These are phyloP conservation scores for Calonectria pseudoreteaudii DNA, from an alignment of 2,329 filamentous ascomycete species.

Conservation along the genomic window DNA sequence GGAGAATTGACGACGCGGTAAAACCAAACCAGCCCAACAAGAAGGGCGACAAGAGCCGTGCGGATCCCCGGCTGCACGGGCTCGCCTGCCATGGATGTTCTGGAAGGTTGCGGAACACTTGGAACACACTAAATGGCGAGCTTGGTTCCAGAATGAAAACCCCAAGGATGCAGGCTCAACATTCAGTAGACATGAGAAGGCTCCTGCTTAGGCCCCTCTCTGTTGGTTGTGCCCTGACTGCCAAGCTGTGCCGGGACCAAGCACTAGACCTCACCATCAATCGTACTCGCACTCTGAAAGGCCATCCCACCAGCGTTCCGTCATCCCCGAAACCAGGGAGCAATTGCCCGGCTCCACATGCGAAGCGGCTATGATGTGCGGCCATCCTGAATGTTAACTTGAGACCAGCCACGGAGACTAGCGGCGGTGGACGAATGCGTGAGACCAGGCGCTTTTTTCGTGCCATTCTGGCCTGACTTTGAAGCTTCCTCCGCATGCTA, in stretches of 20 bases:
- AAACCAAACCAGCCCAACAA: conserved; percentile 19
- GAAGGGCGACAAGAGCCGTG: conserved; percentile 37
- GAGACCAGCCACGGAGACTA: conserved; percentile 37
- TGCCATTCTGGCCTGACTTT: conserved; percentile 29
- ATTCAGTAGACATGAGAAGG: conserved; percentile 40
- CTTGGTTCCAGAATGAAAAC: conserved; percentile 43
- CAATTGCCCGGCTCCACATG: conserved; percentile 26
- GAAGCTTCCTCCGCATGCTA: conserved; percentile 31
- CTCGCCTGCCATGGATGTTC: conserved; percentile 43
- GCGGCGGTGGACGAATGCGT: conserved; percentile 22
- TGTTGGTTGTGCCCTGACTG: conserved; percentile 32
- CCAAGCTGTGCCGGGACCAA: conserved; percentile 33
- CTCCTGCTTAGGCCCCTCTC: conserved; percentile 23
- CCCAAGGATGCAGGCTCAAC: conserved; percentile 40
- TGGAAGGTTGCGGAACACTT: conserved; percentile 43
- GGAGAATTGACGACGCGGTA: conserved; percentile 8
- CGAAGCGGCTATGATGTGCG: conserved; percentile 29
- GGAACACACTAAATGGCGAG: conserved; percentile 45
- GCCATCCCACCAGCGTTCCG: conserved; percentile 21
- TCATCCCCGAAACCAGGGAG: conserved; percentile 30
- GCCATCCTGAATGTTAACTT: conserved; percentile 36
- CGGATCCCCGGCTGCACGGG: conserved; percentile 39
- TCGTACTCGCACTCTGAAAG: conserved; percentile 29
- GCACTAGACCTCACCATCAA: conserved; percentile 31
- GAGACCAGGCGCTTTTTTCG: conserved; percentile 19